A percentile compares a stretch with the other conserved stretches of the same genome.
Conservation (phyloP, 768 basidiomycete genomes). For the Suillus hirtellus region DNA sequence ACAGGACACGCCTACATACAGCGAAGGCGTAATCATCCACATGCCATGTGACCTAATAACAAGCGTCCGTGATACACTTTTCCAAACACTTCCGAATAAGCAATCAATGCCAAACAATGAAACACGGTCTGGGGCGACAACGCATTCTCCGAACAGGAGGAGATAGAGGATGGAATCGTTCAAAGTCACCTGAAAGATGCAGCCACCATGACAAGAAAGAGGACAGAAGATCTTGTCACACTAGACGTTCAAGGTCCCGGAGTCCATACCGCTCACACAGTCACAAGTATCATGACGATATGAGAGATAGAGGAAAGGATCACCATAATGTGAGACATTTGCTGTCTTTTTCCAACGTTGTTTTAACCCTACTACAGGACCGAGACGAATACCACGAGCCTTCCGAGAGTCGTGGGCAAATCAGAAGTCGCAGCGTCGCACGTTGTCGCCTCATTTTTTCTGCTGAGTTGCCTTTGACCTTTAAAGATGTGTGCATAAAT, state of each 20-base stretch:
- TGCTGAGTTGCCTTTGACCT: conserved; percentile 21
- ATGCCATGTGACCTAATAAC: too few relatives aligned
- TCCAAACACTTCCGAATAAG: too few relatives aligned
- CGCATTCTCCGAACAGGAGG: conserved; percentile 17
- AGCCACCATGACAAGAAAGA: conserved; percentile 14
- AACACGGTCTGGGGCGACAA: conserved; percentile 27
- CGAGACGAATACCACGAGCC: conserved; percentile 11
- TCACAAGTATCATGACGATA: background rate
- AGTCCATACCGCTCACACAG: conserved; percentile 19
- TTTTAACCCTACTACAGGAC: conserved; percentile 10
- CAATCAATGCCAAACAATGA: too few relatives aligned
- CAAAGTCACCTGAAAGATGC: conserved; percentile 25
- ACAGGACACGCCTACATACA: too few relatives aligned
- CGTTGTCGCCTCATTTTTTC: conserved; percentile 13
- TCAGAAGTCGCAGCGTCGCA: conserved; percentile 31
- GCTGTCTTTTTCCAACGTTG: background rate
- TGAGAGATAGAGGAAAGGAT: conserved; percentile 13
- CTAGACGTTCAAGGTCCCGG: conserved; percentile 25
- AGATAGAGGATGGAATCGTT: conserved; percentile 23
- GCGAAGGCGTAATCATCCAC: too few relatives aligned
- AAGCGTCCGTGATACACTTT: too few relatives aligned
- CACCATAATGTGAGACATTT: background rate
- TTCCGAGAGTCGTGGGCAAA: conserved; percentile 10
- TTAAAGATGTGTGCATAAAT: conserved; percentile 25
- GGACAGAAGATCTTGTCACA: conserved; percentile 11